Evolutionary conservation across 805 yeast species (phyloP).

Genomic region (Yamadazyma phyllophila): DNA sequence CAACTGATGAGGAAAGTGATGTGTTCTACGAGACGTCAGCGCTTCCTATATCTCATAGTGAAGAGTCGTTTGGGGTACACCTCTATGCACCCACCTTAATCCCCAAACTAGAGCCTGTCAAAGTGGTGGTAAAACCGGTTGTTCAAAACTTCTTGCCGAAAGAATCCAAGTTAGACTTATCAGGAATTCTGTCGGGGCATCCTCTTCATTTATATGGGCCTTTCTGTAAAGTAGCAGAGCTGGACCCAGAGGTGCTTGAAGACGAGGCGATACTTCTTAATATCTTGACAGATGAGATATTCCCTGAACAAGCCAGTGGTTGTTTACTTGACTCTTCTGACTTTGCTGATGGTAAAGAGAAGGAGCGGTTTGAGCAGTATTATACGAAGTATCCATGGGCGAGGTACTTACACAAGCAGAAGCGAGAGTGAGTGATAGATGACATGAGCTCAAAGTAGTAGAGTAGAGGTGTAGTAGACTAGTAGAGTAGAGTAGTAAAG

Average conservation of each 20-base stretch:
- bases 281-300: not conserved
- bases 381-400: not conserved
- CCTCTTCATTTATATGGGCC: not conserved
- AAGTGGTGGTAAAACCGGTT: not conserved
- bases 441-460: too few species aligned
- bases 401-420: not conserved
- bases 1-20: not conserved
- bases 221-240: not conserved
- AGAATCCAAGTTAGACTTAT: not conserved
- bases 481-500: too few species aligned
- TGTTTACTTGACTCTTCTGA: not conserved
- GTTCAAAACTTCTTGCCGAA: not conserved
- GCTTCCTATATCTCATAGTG: not conserved
- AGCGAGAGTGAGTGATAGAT: too few species aligned
- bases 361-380: not conserved
- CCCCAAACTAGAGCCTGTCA: not conserved
- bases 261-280: not conserved
- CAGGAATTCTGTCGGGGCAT: not conserved
- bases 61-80: not conserved
- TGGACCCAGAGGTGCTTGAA: not conserved
- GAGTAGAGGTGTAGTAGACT: too few species aligned
- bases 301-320: not conserved
- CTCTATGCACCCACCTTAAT: not conserved
- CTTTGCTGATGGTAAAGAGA: not conserved
- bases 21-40: not conserved